These are phyloP conservation scores for Boletus semigastroideus DNA, from an alignment of 1,284 basidiomycete species.

Conservation along the genomic window DNA sequence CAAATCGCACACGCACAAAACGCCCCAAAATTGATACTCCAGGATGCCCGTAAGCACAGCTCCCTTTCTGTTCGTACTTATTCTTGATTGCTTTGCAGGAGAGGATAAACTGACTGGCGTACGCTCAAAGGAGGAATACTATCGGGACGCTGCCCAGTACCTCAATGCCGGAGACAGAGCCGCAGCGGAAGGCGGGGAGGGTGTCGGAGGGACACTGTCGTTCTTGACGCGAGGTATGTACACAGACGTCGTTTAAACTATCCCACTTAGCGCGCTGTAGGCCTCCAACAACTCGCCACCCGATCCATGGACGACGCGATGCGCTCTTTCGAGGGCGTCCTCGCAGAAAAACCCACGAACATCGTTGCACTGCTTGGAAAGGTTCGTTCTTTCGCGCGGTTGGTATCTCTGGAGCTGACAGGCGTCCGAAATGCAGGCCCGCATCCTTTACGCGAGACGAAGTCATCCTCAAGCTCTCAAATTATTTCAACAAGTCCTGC, in stretches of 20 bases:
- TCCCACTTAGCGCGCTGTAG: constrained; percentile 38
- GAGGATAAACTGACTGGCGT: constrained; percentile 64
- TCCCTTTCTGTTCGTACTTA: background rate
- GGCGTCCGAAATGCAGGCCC: constrained; percentile 49
- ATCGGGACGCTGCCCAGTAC: constrained; percentile 65
- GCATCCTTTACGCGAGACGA: constrained; percentile 78
- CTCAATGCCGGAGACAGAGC: constrained; percentile 66
- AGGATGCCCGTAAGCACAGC: constrained; percentile 63
- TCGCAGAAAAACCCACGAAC: constrained; percentile 78
- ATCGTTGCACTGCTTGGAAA: constrained; percentile 79
- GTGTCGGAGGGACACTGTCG: constrained; percentile 50
- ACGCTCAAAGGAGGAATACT: constrained; percentile 68
- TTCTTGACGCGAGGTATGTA: constrained; percentile 67
- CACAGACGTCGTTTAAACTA: background rate
- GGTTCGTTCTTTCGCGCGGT: constrained; percentile 36
- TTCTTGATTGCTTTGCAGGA: constrained; percentile 42
- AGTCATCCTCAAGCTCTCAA: constrained; percentile 78
- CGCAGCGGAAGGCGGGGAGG: constrained; percentile 51
- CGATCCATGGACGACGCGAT: constrained; percentile 78
- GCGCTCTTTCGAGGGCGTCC: constrained; percentile 79
- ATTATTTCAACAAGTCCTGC: constrained; percentile 81
- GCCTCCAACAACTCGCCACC: constrained; percentile 79
- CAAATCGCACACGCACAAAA: constrained; percentile 74
- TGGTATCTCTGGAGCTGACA: background rate
- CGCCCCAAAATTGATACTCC: constrained; percentile 77